A percentile compares a stretch with the other conserved stretches of the same genome.
phyloP scores from a whole-genome alignment of 768 basidiomycete species.

The Tricholoma flavovirens region DNA sequence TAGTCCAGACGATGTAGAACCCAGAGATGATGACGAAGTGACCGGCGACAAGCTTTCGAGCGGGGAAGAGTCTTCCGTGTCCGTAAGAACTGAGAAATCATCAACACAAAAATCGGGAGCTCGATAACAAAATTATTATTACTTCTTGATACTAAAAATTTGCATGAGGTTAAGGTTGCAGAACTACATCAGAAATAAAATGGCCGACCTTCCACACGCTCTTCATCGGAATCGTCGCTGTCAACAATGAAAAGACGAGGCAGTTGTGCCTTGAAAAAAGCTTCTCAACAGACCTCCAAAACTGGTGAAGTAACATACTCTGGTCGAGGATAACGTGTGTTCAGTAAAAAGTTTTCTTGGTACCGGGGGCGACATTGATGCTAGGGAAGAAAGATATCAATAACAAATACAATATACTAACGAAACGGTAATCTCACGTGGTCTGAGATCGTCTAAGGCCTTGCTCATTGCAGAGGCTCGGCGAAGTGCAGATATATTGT shows the following conservation, averaged over 20 bases:
- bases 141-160: neutral
- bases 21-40: neutral
- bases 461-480: no score
- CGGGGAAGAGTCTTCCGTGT: conserved; percentile 9
- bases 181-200: neutral
- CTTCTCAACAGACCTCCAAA: neutral
- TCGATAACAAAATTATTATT: neutral
- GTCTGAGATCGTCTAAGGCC: no score
- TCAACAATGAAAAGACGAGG: neutral
- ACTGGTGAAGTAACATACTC: neutral
- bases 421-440: no score
- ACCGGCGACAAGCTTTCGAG: neutral
- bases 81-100: conserved; percentile 10
- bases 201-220: conserved; percentile 8
- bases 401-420: no score
- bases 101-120: neutral
- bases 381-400: neutral
- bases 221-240: conserved; percentile 11
- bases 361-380: neutral
- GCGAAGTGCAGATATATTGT: no score
- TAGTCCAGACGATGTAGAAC: conserved; percentile 6
- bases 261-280: neutral
- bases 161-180: neutral
- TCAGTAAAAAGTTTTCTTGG: conserved; percentile 4
- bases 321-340: neutral